These are phyloP conservation scores for Tetramitus jugosus DNA, from an alignment of 208 protist species.

Conservation along the genomic window DNA sequence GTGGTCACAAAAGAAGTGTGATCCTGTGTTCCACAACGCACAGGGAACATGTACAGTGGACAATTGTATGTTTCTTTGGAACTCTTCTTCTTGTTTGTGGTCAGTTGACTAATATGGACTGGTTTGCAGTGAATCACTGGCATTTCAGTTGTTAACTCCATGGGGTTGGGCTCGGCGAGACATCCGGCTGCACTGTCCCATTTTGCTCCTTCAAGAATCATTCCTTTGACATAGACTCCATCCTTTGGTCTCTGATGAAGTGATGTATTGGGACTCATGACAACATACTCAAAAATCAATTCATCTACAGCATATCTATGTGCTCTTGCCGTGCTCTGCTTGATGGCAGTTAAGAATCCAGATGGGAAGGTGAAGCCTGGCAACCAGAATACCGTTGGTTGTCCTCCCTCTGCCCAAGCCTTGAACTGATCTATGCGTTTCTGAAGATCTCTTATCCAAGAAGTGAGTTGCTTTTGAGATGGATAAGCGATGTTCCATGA, in stretches of 20 bases:
- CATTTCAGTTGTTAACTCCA: conserved; percentile 90
- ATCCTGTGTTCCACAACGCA: conserved; percentile 88
- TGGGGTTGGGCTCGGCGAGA: conserved; percentile 85
- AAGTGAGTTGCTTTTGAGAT: conserved; percentile 87
- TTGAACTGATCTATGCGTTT: conserved; percentile 82
- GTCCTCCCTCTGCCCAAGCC: conserved; percentile 68
- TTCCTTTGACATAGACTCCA: conserved; percentile 87
- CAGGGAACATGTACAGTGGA: conserved; percentile 93
- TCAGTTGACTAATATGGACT: conserved; percentile 65
- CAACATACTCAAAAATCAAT: conserved; percentile 92
- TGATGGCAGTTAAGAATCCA: conserved; percentile 92
- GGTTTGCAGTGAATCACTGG: conserved; percentile 97
- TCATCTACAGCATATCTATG: conserved; percentile 82
- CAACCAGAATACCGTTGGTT: conserved; percentile 91
- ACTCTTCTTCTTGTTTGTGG: conserved; percentile 52
- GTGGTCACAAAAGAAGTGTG: conserved; percentile 86
- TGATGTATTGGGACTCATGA: conserved; percentile 68
- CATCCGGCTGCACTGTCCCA: conserved; percentile 78
- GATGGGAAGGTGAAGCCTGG: conserved; percentile 96
- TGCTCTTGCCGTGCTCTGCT: conserved; percentile 81
- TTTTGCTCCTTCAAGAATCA: conserved; percentile 91
- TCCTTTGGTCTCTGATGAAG: conserved; percentile 80
- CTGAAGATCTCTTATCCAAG: conserved; percentile 89
- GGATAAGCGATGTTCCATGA: conserved; percentile 91
- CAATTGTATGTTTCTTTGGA: conserved; percentile 77